These are phyloP conservation scores for Eremochloa ophiuroides DNA, from an alignment of 176 grass and related monocot genomes.

Conservation along the genomic window DNA sequence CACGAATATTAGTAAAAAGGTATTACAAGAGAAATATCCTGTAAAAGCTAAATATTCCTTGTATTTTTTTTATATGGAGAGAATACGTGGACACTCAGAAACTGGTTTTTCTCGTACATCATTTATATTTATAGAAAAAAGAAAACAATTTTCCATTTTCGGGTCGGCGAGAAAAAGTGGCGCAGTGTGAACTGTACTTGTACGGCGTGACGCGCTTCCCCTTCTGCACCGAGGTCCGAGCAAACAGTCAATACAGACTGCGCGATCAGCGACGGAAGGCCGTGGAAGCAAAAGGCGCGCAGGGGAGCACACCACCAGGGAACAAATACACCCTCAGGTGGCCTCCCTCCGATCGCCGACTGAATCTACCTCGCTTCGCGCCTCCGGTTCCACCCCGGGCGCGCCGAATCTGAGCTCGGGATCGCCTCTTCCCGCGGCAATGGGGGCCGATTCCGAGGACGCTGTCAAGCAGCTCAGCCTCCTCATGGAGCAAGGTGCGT, in stretches of 20 bases:
- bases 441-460: slow-evolving; percentile 68
- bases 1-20: no score
- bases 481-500: slow-evolving; percentile 70
- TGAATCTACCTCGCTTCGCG: not conserved
- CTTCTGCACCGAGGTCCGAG: not conserved
- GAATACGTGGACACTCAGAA: not conserved
- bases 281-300: slow-evolving; percentile 25
- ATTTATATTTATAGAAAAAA: not conserved
- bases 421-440: slow-evolving; percentile 26
- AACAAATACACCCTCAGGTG: not conserved
- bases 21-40: not conserved
- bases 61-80: not conserved
- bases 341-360: not conserved
- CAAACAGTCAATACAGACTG: not conserved
- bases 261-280: slow-evolving; percentile 2
- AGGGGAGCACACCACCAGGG: not conserved
- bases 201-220: slow-evolving; percentile 5
- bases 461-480: slow-evolving; percentile 69
- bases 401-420: not conserved
- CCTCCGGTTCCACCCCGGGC: not conserved
- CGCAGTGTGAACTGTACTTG: not conserved
- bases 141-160: not conserved
- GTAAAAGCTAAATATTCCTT: not conserved
- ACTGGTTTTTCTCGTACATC: not conserved
- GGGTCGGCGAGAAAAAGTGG: not conserved